Evolutionary conservation across 176 grass and related monocot genomes (phyloP).

Genomic region (Saccharum spontaneum): DNA sequence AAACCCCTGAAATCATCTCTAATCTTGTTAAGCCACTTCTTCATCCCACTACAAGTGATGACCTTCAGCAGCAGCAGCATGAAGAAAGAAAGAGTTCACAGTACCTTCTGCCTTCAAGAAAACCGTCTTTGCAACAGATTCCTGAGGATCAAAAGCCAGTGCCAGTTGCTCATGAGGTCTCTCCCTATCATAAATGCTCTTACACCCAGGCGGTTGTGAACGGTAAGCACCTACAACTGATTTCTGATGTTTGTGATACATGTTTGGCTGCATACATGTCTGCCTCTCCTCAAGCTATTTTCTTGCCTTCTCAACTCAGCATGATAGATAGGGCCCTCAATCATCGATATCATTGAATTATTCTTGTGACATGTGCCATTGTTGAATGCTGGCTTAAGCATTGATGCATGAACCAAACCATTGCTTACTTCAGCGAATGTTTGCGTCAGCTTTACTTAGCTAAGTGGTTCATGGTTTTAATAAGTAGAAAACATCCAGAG

Average conservation of each 20-base stretch:
- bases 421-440: neutral
- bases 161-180: conserved; percentile 44
- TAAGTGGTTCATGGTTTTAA: neutral
- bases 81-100: conserved; percentile 68
- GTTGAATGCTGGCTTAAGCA: neutral
- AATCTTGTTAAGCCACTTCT: conserved; percentile 70
- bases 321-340: neutral
- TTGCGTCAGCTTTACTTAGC: neutral
- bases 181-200: conserved; percentile 47
- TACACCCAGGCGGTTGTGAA: conserved; percentile 71
- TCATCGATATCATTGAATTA: neutral
- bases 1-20: conserved; percentile 64
- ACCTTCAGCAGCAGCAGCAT: conserved; percentile 33
- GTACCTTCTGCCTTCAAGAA: conserved; percentile 62
- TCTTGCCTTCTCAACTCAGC: neutral
- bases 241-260: neutral
- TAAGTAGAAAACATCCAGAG: neutral
- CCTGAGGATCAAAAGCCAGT: conserved; percentile 56
- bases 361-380: neutral
- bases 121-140: conserved; percentile 67
- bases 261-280: neutral
- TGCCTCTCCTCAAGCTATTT: neutral
- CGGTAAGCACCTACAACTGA: conserved; percentile 36
- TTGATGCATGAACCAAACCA: neutral
- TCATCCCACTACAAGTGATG: conserved; percentile 42